A percentile compares a stretch with the other conserved stretches of the same genome.
Conservation (phyloP, 805 yeast genomes). For the Metschnikowia similis region DNA sequence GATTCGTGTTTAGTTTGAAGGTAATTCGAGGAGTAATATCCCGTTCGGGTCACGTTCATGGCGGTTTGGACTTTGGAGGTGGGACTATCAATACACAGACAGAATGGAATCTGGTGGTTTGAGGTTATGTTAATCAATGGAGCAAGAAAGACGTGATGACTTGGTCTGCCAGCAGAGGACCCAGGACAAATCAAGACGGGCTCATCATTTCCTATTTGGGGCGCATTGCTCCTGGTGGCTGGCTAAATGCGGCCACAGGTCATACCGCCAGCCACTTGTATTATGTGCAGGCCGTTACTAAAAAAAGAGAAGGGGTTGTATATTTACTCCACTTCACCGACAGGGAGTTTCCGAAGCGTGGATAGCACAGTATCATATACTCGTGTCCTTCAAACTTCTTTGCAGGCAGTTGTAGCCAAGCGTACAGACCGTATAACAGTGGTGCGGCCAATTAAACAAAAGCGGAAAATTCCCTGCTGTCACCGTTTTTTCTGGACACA, state of each 20-base stretch:
- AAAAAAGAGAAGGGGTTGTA: background rate
- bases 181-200: background rate
- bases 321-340: too few species aligned
- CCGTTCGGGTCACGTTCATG: conserved; percentile 41
- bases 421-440: too few species aligned
- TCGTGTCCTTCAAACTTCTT: too few species aligned
- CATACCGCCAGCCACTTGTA: background rate
- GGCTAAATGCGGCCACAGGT: background rate
- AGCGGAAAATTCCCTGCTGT: too few species aligned
- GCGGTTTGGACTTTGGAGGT: background rate
- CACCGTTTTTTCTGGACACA: too few species aligned
- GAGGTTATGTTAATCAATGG: too few species aligned
- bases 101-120: background rate
- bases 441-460: too few species aligned
- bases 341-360: too few species aligned
- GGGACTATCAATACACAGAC: background rate
- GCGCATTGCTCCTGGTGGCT: conserved; percentile 3
- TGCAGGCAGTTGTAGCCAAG: too few species aligned
- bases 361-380: too few species aligned
- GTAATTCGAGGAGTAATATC: conserved; percentile 37
- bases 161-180: background rate
- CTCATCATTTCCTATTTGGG: conserved; percentile 1
- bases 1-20: conserved; percentile 13
- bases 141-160: background rate
- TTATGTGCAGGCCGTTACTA: background rate